Base-by-base conservation (phyloP, 192 early-diverging fungal species). In the Podila horticola region DNA sequence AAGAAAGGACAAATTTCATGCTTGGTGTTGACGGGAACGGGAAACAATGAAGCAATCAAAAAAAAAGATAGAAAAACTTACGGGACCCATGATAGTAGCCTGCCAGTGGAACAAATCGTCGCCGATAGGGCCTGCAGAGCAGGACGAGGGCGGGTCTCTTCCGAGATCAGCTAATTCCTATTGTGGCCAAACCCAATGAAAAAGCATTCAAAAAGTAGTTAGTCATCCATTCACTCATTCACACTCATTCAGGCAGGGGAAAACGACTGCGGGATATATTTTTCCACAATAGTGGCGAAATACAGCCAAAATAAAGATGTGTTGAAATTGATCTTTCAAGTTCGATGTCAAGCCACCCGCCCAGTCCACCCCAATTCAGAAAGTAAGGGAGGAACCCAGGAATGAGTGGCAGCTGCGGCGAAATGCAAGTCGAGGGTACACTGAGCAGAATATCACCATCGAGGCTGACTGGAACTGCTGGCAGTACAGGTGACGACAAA, bases 51-150 rank as follows among this genome's bases (percentile, higher is more conserved):
- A 38, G 28, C 19, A 51, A 58, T 13, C 28, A 58, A 55, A 19
- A 19, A 22, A 65, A 51, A 19, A 31, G 13, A 30, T 45, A 45
- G 64, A 58, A 45, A 38, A 33, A 92, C 92, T 82, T 88, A 91
- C 94, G 48, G 98, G 98, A 58, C 98, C 98, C 92, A 99, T 97
- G 72, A 99, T 98, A 58, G 96, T 98, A 31, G 98, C 98, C 85
- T 99, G 94, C 94, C 97, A 98, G 84, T 97, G 95, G 87, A 96
- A 95, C 69, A 94, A 70, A 81, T 92, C 97, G 29, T 98, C 98
- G 36, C 94, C 95, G 62, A 93, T 90, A 62, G 98, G 98, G 31
- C 98, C 98, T 50, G 97, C 98, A 84, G 93, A 95, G 92, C 97
- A 98, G 62, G 96, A 96, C 15, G 96, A 95, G 74, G 98, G 98